Percentiles rank a stretch among this genome's conserved stretches.
Conservation (phyloP, 345 rosid species). For the Mallotus nudiflorus region DNA sequence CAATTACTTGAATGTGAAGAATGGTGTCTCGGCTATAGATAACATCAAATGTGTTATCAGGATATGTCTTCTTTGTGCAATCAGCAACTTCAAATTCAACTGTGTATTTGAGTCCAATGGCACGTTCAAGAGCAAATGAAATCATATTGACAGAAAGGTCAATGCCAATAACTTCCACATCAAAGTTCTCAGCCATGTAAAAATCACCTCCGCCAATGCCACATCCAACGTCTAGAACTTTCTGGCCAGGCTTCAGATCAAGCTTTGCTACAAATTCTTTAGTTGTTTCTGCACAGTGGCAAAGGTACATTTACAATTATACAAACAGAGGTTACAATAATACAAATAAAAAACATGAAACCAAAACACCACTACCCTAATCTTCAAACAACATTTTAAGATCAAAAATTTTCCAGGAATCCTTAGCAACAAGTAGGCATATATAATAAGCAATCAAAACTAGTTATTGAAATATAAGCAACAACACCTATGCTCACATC, state of each 20-base stretch:
- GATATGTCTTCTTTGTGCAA: slow-evolving; percentile 84
- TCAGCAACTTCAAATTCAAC: slow-evolving; percentile 98
- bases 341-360: no score
- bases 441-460: neutral
- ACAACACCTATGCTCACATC: no score
- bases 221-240: slow-evolving; percentile 96
- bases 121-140: slow-evolving; percentile 90
- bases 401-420: no score
- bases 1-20: slow-evolving; percentile 79
- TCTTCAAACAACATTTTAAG: neutral
- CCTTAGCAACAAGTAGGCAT: neutral
- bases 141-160: slow-evolving; percentile 95
- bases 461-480: neutral
- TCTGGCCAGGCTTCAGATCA: slow-evolving; percentile 88
- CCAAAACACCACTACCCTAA: neutral
- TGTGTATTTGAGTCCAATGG: slow-evolving; percentile 81
- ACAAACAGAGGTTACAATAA: neutral
- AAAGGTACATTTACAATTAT: slow-evolving; percentile 11
- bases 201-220: slow-evolving; percentile 99
- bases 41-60: slow-evolving; percentile 80
- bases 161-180: slow-evolving; percentile 86
- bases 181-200: slow-evolving; percentile 93
- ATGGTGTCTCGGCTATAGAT: slow-evolving; percentile 98
- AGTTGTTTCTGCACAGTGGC: slow-evolving; percentile 71
- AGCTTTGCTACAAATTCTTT: slow-evolving; percentile 88